phyloP scores from a whole-genome alignment of 2,329 filamentous ascomycete species.

The Hymenoscyphus linearis region DNA sequence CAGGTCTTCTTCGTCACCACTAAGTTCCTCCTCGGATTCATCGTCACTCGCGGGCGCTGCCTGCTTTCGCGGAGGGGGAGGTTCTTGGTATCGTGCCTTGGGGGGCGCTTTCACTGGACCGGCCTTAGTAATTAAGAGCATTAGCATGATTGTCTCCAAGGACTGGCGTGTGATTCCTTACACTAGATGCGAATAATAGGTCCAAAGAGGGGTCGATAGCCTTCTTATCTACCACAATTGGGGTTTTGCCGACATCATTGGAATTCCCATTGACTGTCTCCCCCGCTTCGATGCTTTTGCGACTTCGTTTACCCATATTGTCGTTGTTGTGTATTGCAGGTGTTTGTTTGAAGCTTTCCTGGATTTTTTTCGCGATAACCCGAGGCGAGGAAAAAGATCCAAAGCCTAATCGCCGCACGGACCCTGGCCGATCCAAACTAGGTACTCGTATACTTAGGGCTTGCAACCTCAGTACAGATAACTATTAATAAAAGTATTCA shows the following conservation, averaged over 20 bases:
- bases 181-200: constrained; percentile 67
- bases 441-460: too few relatives aligned
- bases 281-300: constrained; percentile 23
- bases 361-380: not conserved
- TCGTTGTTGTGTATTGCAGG: constrained; percentile 2
- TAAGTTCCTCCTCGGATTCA: not conserved
- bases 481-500: too few relatives aligned
- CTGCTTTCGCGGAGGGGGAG: constrained; percentile 29
- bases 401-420: not conserved
- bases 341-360: constrained; percentile 3
- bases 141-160: not conserved
- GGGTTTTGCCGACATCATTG: constrained; percentile 23
- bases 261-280: constrained; percentile 18
- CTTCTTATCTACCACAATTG: constrained; percentile 36
- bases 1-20: constrained; percentile 7
- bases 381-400: not conserved
- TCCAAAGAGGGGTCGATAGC: constrained; percentile 64
- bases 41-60: constrained; percentile 20
- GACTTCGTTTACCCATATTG: constrained; percentile 31
- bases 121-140: constrained; percentile 22
- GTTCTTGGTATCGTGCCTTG: constrained; percentile 30
- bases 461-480: too few relatives aligned
- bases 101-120: constrained; percentile 34
- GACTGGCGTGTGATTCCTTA: constrained; percentile 40
- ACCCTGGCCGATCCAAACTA: not conserved